Percentiles rank a stretch among this genome's conserved stretches.
Evolutionary conservation across 169 alveolate genomes (phyloP).

Genomic region (Plasmodium falciparum): DNA sequence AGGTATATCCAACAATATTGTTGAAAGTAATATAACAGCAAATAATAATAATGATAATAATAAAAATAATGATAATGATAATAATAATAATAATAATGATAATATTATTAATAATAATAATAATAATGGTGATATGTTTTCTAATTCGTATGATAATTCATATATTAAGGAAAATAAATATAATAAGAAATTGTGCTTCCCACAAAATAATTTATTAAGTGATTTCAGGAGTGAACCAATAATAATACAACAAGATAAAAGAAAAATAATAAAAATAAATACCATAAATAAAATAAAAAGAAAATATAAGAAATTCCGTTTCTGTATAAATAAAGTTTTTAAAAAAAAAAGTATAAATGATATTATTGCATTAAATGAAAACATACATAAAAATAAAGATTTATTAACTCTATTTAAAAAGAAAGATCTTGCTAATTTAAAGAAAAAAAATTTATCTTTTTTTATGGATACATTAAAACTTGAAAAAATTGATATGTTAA

Average conservation of each 20-base stretch:
- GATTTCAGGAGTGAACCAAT: not conserved
- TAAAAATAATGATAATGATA: constrained; percentile 1
- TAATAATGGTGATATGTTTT: not conserved
- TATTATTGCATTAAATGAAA: constrained; percentile 61
- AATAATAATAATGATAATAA: constrained; percentile 2
- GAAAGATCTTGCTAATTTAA: constrained; percentile 36
- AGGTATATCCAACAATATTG: not conserved
- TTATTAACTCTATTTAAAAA: constrained; percentile 48
- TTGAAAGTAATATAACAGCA: not conserved
- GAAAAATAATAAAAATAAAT: constrained; percentile 7
- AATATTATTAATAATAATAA: not conserved
- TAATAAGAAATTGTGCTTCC: constrained; percentile 18
- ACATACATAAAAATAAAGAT: constrained; percentile 55
- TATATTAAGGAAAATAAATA: constrained; percentile 9
- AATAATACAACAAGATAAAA: not conserved
- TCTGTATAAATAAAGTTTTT: constrained; percentile 58
- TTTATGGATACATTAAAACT: constrained; percentile 49
- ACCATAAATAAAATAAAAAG: constrained; percentile 17
- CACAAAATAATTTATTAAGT: constrained; percentile 26
- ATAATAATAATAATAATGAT: not conserved
- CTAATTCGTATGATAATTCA: not conserved
- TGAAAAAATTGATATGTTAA: constrained; percentile 57
- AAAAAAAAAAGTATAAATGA: constrained; percentile 53
- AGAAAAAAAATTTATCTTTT: constrained; percentile 31
- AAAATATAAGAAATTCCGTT: constrained; percentile 52